Base-by-base conservation (phyloP, 352 stramenopile species). In the Phytophthora europaea region DNA sequence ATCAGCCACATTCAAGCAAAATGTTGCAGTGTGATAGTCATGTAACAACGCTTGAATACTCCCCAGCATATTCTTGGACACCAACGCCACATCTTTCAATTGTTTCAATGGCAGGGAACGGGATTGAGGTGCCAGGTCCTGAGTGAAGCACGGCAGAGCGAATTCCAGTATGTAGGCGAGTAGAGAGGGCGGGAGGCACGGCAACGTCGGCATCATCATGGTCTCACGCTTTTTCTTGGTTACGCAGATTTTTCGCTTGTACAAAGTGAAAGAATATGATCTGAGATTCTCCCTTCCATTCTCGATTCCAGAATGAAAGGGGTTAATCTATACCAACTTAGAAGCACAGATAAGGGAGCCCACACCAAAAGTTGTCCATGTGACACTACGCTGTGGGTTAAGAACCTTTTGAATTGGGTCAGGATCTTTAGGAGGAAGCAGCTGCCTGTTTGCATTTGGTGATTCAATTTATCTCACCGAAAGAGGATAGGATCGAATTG, bases 161-260 rank as follows among this genome's bases (percentile, higher is more conserved):
- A 67, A 59, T 33, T 67, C 33, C 26, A 59, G 28, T 18, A 59
- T n/a, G 26, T 38, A 18, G 3, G 20, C 15, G 36, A 67, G 22
- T 15, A 53, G 16, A 18, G 43, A 31, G 6, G 43, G 8, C 18
- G 58, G 58, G 3, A 65, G 58, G 6, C 36, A 31, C 40, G 20
- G 4, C 50, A 56, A 20, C 22, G 50, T 36, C 23, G 23, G 13
- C 23, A 4, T 34, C 23, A 4, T 34, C 50, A 56, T 56, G 47
- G 3, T 3, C 18, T 12, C n/a, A 8, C 18, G 15, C 16, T 43
- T 43, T 40, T 43, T 12, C 13, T n/a, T 50, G 43, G 43, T 50
- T 50, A 16, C 9, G 34, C 34, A 40, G 15, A 13, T 2, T 40
- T 13, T 40, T 13, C 8, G 8, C 8, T 13, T 40, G 9, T 43